Conservation (phyloP, 2,329 filamentous ascomycete genomes). For the Reticulascus tulasneorum region DNA sequence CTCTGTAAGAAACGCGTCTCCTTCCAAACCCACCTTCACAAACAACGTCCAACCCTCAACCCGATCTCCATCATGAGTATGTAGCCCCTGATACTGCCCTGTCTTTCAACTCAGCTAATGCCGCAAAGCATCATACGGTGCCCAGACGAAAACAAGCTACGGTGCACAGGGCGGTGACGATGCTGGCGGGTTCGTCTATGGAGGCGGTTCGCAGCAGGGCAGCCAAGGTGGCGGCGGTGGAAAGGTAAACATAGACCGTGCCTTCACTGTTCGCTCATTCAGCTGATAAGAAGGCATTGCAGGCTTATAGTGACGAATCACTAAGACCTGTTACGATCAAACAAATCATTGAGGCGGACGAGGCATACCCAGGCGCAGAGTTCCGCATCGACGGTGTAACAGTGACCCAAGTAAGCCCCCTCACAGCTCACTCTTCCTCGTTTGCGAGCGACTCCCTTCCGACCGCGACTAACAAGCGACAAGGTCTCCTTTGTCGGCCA, state of each 20-base stretch:
- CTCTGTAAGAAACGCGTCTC: no score
- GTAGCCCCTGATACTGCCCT: no score
- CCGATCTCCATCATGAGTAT: no score
- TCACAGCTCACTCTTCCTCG: neutral
- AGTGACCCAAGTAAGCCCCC: slow-evolving; percentile 59
- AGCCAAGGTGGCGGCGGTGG: slow-evolving; percentile 42
- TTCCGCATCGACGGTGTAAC: slow-evolving; percentile 79
- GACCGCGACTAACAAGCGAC: neutral
- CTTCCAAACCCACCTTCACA: no score
- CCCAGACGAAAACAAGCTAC: slow-evolving; percentile 35
- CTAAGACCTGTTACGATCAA: slow-evolving; percentile 94
- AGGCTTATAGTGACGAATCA: slow-evolving; percentile 74
- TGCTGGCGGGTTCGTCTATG: slow-evolving; percentile 58
- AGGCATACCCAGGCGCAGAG: slow-evolving; percentile 66
- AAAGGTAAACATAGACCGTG: slow-evolving; percentile 32
- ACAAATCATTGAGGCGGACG: slow-evolving; percentile 80
- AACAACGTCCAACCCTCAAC: no score
- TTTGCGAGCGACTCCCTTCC: neutral
- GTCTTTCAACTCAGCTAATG: slow-evolving; percentile 1
- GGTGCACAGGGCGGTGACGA: slow-evolving; percentile 55
- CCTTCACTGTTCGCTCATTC: neutral
- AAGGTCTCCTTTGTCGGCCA: slow-evolving; percentile 76
- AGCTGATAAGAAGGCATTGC: neutral
- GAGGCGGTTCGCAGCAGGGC: slow-evolving; percentile 57
- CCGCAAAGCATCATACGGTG: slow-evolving; percentile 43